These are phyloP conservation scores for Erythrophleum fordii DNA, from an alignment of 306 rosid species.

Conservation along the genomic window DNA sequence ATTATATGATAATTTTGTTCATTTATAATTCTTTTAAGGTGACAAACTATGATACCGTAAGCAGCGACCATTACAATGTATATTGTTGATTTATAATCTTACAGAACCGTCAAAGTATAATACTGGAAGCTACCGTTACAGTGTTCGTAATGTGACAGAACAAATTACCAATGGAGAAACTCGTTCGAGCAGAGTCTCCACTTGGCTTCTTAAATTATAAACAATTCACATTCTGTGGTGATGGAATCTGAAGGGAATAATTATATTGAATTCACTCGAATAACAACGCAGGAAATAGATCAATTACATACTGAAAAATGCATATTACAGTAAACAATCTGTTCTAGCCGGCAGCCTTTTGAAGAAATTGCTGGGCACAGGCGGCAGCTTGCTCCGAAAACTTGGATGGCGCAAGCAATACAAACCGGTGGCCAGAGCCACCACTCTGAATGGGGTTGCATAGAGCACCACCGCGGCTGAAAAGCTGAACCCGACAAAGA, in stretches of 20 bases:
- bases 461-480: conserved; percentile 66
- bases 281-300: neutral
- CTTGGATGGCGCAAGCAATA: conserved; percentile 74
- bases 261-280: neutral
- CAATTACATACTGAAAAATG: neutral
- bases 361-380: conserved; percentile 81
- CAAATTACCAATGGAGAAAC: neutral
- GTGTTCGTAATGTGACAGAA: neutral
- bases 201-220: neutral
- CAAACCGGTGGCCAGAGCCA: conserved; percentile 65
- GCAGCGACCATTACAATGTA: neutral
- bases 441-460: conserved; percentile 71
- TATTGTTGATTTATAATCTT: neutral
- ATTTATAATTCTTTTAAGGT: neutral
- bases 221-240: neutral
- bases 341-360: conserved; percentile 76
- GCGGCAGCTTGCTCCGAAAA: conserved; percentile 78
- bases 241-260: neutral
- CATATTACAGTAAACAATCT: conserved; percentile 63
- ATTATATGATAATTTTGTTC: too few species aligned
- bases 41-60: neutral
- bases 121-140: too few species aligned
- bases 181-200: neutral
- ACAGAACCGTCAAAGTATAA: neutral
- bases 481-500: conserved; percentile 65